A percentile compares a stretch with the other conserved stretches of the same genome.
Evolutionary conservation across 2,329 filamentous ascomycete genomes (phyloP).

Genomic region (Aspergillus sp.): DNA sequence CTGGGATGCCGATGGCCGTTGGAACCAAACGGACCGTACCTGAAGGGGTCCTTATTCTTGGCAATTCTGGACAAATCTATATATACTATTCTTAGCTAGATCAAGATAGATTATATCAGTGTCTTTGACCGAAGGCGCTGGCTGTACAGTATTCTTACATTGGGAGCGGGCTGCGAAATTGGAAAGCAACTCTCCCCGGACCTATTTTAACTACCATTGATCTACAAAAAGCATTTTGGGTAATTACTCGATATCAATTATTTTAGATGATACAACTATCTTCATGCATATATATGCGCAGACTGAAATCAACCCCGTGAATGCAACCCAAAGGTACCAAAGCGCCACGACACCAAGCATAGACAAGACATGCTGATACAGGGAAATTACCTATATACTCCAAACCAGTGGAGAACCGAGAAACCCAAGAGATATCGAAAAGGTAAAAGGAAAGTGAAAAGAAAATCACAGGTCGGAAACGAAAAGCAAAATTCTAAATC

Average conservation of each 20-base stretch:
- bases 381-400: not conserved
- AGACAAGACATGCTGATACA: not conserved
- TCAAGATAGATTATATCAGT: not conserved
- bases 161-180: not conserved
- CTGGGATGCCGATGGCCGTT: conserved; percentile 32
- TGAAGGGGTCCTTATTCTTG: not conserved
- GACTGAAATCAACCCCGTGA: not conserved
- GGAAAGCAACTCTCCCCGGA: not conserved
- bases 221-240: not conserved
- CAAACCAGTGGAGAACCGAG: conserved; percentile 6
- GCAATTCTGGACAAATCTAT: not conserved
- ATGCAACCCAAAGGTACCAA: not conserved
- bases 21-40: conserved; percentile 7
- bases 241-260: not conserved
- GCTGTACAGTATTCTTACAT: not conserved
- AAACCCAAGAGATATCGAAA: not conserved
- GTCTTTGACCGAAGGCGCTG: not conserved
- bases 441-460: no score
- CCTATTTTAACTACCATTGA: not conserved
- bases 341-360: conserved; percentile 6
- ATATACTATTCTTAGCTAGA: not conserved
- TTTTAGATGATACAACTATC: not conserved
- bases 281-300: not conserved
- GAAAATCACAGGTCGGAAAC: not conserved
- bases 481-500: not conserved